phyloP scores from a whole-genome alignment of 2,329 filamentous ascomycete genomes.

The Metarhizium brunneum region DNA sequence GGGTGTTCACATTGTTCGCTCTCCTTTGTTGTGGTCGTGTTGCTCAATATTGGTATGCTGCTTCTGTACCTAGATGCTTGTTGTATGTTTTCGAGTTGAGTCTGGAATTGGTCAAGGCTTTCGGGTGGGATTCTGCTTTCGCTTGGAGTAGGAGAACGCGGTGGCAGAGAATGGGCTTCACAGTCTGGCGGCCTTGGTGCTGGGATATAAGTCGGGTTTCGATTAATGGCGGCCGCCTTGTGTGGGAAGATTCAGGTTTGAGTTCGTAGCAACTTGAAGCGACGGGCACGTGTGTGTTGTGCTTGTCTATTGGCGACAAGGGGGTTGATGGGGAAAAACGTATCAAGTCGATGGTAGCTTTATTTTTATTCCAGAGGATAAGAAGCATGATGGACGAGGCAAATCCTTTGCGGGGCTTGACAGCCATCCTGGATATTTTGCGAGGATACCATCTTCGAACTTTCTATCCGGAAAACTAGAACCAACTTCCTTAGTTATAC shows the following conservation, averaged over 20 bases:
- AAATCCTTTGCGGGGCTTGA: background rate
- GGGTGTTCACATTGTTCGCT: background rate
- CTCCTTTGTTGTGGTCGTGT: background rate
- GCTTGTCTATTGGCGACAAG: background rate
- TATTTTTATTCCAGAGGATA: background rate
- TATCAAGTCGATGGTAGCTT: background rate
- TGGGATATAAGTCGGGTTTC: background rate
- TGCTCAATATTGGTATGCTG: background rate
- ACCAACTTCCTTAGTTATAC: background rate
- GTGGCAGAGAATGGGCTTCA: background rate
- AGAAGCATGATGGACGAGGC: background rate
- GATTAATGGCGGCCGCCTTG: background rate
- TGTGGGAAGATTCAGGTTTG: background rate
- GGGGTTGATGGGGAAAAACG: background rate
- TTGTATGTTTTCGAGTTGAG: background rate
- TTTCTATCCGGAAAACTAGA: background rate
- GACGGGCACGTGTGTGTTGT: background rate
- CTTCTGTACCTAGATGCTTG: slow-evolving; percentile 5
- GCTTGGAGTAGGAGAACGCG: background rate
- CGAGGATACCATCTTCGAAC: background rate
- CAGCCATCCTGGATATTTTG: background rate
- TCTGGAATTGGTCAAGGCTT: background rate
- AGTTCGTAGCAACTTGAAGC: background rate
- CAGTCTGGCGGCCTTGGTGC: background rate
- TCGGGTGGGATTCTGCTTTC: background rate